These are phyloP conservation scores for Metarhizium humberi DNA, from an alignment of 2,329 filamentous ascomycete species.

Conservation along the genomic window DNA sequence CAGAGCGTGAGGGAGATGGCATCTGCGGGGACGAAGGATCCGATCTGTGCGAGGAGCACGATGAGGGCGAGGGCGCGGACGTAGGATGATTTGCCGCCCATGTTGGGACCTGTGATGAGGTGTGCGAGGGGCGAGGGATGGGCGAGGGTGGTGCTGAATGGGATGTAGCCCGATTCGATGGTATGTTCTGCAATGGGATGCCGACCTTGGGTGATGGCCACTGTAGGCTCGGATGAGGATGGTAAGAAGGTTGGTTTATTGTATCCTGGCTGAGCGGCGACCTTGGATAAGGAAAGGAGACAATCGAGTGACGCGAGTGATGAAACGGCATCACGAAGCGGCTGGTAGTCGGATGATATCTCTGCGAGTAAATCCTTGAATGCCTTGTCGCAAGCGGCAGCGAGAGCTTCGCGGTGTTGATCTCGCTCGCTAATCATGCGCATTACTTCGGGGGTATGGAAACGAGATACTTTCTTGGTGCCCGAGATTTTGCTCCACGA, in stretches of 20 bases:
- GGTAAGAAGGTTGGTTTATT: slow-evolving; percentile 61
- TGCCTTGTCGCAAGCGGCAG: slow-evolving; percentile 80
- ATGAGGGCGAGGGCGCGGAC: slow-evolving; percentile 89
- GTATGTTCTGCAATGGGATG: slow-evolving; percentile 96
- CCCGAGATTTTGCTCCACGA: slow-evolving; percentile 93
- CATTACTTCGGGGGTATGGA: slow-evolving; percentile 88
- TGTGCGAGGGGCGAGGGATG: slow-evolving; percentile 60
- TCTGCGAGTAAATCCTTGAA: slow-evolving; percentile 63
- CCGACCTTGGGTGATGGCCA: slow-evolving; percentile 57
- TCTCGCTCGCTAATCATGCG: slow-evolving; percentile 78
- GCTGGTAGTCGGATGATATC: slow-evolving; percentile 78
- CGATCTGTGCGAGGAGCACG: slow-evolving; percentile 87
- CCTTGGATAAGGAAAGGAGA: slow-evolving; percentile 73
- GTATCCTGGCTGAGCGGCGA: slow-evolving; percentile 83
- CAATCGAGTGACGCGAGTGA: slow-evolving; percentile 83
- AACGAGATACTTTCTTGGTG: slow-evolving; percentile 84
- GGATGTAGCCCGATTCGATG: slow-evolving; percentile 78
- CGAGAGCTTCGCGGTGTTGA: slow-evolving; percentile 87
- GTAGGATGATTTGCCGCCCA: slow-evolving; percentile 98
- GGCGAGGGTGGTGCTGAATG: slow-evolving; percentile 72
- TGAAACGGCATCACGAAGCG: slow-evolving; percentile 79
- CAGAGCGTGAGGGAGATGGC: slow-evolving; percentile 68
- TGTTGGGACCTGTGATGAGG: slow-evolving; percentile 93
- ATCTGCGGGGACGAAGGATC: slow-evolving; percentile 82
- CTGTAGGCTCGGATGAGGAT: slow-evolving; percentile 53